These are phyloP conservation scores for Handroanthus guayacan DNA, from an alignment of 257 asterid genomes.

Conservation along the genomic window DNA sequence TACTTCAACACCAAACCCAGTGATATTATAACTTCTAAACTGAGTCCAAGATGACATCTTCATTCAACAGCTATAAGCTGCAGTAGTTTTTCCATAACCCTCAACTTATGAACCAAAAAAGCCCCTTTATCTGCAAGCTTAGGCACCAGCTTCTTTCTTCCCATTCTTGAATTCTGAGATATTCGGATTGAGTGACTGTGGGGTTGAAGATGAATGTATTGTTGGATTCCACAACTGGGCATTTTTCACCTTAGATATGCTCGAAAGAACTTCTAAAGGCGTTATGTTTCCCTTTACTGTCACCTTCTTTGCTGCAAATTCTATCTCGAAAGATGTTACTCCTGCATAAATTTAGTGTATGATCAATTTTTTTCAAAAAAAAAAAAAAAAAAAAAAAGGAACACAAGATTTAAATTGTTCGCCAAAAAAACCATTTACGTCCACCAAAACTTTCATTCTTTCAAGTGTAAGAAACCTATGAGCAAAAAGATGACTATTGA, in stretches of 20 bases:
- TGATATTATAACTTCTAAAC: neutral
- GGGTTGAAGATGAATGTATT: conserved; percentile 36
- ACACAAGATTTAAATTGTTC: too few species aligned
- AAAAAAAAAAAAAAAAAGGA: neutral
- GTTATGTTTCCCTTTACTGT: conserved; percentile 74
- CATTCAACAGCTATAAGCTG: neutral
- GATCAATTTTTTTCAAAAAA: neutral
- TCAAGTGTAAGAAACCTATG: too few species aligned
- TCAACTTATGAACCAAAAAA: neutral
- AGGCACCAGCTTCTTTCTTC: conserved; percentile 28
- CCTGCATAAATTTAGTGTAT: conserved; percentile 47
- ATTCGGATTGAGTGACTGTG: conserved; percentile 13
- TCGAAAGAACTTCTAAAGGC: conserved; percentile 66
- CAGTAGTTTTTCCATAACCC: neutral
- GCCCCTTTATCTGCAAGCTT: neutral
- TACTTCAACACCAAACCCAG: neutral
- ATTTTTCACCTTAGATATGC: conserved; percentile 81
- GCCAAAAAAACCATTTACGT: too few species aligned
- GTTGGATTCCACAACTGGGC: conserved; percentile 80
- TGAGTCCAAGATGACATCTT: neutral
- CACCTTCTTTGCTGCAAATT: conserved; percentile 80
- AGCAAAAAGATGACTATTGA: too few species aligned
- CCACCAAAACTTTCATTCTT: too few species aligned
- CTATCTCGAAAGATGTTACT: conserved; percentile 75
- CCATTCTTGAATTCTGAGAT: conserved; percentile 34